A percentile compares a stretch with the other conserved stretches of the same genome.
Conservation (phyloP, 371 early-diverging fungal species). For the Syncephalastrum racemosum region DNA sequence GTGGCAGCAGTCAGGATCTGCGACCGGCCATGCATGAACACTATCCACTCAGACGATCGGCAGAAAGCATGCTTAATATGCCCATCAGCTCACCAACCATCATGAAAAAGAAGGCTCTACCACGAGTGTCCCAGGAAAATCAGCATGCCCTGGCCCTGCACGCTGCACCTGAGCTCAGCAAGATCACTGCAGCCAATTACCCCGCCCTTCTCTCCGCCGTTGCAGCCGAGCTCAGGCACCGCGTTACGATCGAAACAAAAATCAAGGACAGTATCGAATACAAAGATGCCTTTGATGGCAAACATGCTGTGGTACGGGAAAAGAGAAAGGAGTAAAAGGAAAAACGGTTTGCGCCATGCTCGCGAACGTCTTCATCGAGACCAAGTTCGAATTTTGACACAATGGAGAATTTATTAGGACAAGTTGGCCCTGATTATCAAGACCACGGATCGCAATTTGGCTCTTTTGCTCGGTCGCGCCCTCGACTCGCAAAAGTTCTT, state of each 20-base stretch:
- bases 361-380: background rate
- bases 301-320: conserved; percentile 72
- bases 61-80: conserved; percentile 45
- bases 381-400: conserved; percentile 1
- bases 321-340: conserved; percentile 8
- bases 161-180: too few species aligned
- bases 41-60: conserved; percentile 33
- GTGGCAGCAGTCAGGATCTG: conserved; percentile 20
- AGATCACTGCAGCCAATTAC: conserved; percentile 28
- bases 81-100: conserved; percentile 15
- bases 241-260: conserved; percentile 48
- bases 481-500: conserved; percentile 72
- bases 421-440: conserved; percentile 54
- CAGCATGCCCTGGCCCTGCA: too few species aligned
- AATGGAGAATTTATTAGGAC: conserved; percentile 46
- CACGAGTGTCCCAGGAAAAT: too few species aligned
- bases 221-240: conserved; percentile 66
- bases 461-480: conserved; percentile 70
- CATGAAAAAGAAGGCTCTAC: too few species aligned
- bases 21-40: conserved; percentile 1
- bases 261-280: conserved; percentile 80
- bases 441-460: conserved; percentile 65
- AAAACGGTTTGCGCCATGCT: background rate
- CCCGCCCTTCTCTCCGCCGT: conserved; percentile 81
- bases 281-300: conserved; percentile 76